Conservation (phyloP, 202 grass and related monocot species). For the Brachypodium distachyon region DNA sequence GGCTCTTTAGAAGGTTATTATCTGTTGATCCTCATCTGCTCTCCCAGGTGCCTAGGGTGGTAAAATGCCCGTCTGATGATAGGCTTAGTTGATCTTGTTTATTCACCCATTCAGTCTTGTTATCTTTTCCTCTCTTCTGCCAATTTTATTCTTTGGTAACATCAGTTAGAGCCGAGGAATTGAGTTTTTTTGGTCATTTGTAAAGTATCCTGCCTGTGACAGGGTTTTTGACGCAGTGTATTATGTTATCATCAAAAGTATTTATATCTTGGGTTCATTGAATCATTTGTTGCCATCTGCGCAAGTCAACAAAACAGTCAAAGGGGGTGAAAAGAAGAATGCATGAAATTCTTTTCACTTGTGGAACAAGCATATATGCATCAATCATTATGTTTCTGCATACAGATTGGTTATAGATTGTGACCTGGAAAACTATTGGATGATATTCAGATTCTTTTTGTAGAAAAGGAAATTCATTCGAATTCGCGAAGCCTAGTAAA, state of each 20-base stretch:
- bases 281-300: neutral
- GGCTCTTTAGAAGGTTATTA: neutral
- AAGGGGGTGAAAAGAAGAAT: neutral
- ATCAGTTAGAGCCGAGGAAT: slow-evolving; percentile 21
- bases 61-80: slow-evolving; percentile 13
- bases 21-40: slow-evolving; percentile 10
- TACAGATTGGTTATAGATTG: neutral
- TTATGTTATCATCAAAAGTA: slow-evolving; percentile 4
- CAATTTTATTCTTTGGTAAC: slow-evolving; percentile 20
- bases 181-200: neutral
- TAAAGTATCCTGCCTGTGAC: slow-evolving; percentile 32
- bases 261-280: neutral
- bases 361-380: neutral
- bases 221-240: neutral
- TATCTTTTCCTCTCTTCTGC: neutral
- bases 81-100: neutral
- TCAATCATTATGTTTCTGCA: neutral
- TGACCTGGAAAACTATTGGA: no score
- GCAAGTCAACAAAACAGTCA: neutral
- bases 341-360: neutral
- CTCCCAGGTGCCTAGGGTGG: neutral
- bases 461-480: neutral
- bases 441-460: neutral
- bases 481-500: neutral
- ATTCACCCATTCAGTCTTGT: neutral